Evolutionary conservation across 2,329 filamentous ascomycete species (phyloP).

Genomic region (Colletotrichum tropicale): DNA sequence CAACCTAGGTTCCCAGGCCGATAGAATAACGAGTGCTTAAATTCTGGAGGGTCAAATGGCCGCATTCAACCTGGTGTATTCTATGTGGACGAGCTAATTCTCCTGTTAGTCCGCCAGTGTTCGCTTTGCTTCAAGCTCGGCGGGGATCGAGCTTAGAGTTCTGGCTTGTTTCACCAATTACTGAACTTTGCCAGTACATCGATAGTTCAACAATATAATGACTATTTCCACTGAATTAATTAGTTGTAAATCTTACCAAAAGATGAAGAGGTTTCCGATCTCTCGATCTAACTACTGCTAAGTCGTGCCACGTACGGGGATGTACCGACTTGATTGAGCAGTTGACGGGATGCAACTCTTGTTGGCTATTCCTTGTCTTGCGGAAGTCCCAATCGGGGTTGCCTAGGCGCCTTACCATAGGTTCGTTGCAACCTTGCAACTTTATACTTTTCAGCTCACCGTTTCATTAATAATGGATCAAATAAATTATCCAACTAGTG

Average conservation of each 20-base stretch:
- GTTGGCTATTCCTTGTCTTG: not conserved
- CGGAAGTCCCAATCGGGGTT: not conserved
- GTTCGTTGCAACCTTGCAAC: not conserved
- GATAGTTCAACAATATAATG: rapidly evolving
- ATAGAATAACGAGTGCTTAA: no score
- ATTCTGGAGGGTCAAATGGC: no score
- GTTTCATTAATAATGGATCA: not conserved
- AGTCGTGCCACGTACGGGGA: not conserved
- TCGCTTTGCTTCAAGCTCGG: not conserved
- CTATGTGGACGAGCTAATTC: no score
- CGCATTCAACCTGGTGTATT: no score
- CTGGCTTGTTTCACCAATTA: no score
- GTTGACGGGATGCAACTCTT: not conserved
- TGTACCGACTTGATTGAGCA: not conserved
- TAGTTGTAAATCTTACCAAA: not conserved
- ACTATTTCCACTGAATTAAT: not conserved
- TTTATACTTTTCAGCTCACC: not conserved
- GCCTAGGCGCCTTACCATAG: not conserved
- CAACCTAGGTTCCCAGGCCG: no score
- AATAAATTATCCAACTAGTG: not conserved
- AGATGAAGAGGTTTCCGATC: not conserved
- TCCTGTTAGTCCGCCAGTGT: no score
- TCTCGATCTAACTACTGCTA: not conserved
- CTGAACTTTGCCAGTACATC: not conserved
- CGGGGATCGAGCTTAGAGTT: no score